These are phyloP conservation scores for Pyrus hybrid DNA, from an alignment of 331 rosid genomes.

Conservation along the genomic window DNA sequence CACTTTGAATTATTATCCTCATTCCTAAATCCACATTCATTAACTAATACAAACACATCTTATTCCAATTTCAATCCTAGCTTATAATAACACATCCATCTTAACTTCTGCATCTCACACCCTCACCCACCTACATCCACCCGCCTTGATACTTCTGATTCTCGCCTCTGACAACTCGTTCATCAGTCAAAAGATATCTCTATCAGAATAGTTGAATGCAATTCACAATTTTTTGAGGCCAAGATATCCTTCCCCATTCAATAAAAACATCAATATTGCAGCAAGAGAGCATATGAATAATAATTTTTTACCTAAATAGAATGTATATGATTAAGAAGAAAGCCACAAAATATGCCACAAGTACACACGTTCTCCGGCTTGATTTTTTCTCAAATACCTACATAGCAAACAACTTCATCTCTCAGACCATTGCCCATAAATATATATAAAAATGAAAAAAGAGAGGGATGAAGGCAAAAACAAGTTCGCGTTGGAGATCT, in stretches of 20 bases:
- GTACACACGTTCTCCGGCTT: slow-evolving; percentile 56
- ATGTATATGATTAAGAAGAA: slow-evolving; percentile 59
- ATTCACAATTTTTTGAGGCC: not conserved
- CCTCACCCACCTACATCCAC: not conserved
- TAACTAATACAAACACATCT: not conserved
- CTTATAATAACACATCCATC: not conserved
- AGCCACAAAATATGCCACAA: slow-evolving; percentile 53
- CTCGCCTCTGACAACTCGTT: not conserved
- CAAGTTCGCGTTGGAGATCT: too few species aligned
- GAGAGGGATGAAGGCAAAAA: not conserved
- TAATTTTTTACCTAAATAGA: slow-evolving; percentile 59
- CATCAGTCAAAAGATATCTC: not conserved
- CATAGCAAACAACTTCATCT: slow-evolving; percentile 18
- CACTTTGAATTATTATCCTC: not conserved
- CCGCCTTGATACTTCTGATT: not conserved
- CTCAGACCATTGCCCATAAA: slow-evolving; percentile 12
- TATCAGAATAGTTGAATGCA: not conserved
- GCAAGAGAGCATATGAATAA: not conserved
- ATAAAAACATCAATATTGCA: not conserved
- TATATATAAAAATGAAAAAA: not conserved
- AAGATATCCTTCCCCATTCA: not conserved
- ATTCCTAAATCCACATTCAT: not conserved
- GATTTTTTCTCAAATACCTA: slow-evolving; percentile 93
- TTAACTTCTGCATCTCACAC: not conserved
- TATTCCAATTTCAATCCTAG: not conserved